These are phyloP conservation scores for Termitomyces heimii DNA, from an alignment of 768 basidiomycete species.

Conservation along the genomic window DNA sequence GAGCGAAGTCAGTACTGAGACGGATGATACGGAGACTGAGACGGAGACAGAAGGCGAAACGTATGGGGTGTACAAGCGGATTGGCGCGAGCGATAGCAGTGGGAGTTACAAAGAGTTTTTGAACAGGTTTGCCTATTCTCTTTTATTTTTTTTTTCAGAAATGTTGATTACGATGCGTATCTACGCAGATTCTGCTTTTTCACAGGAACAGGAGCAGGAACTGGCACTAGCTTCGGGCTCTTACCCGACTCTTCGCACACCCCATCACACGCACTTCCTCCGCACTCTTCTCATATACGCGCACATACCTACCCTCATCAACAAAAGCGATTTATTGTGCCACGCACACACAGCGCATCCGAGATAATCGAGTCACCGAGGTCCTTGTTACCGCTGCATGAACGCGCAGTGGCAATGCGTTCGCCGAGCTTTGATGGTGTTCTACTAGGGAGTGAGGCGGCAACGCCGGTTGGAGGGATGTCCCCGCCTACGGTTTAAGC, in stretches of 20 bases:
- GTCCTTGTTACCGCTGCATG: slow-evolving; percentile 20
- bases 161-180: not conserved
- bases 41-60: slow-evolving; percentile 12
- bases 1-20: slow-evolving; percentile 20
- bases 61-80: not conserved
- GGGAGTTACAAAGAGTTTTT: slow-evolving; percentile 56
- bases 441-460: slow-evolving; percentile 1
- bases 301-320: slow-evolving; percentile 4
- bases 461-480: slow-evolving; percentile 1
- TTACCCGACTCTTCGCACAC: not conserved
- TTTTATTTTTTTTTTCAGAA: not conserved
- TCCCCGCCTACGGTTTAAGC: slow-evolving; percentile 6
- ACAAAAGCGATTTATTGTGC: slow-evolving; percentile 13
- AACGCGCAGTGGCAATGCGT: slow-evolving; percentile 3
- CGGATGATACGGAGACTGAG: slow-evolving; percentile 19
- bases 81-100: slow-evolving; percentile 5
- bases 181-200: slow-evolving; percentile 70
- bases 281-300: not conserved
- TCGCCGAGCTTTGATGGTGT: slow-evolving; percentile 20
- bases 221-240: slow-evolving; percentile 1
- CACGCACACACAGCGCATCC: slow-evolving; percentile 43
- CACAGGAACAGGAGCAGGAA: slow-evolving; percentile 50
- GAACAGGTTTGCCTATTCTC: slow-evolving; percentile 44
- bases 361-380: slow-evolving; percentile 39
- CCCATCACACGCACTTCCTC: not conserved